Evolutionary conservation across 495 filamentous ascomycete genomes (phyloP), one percentile per base, ranked within the genome.

Genomic region (Neurospora sp.): DNA sequence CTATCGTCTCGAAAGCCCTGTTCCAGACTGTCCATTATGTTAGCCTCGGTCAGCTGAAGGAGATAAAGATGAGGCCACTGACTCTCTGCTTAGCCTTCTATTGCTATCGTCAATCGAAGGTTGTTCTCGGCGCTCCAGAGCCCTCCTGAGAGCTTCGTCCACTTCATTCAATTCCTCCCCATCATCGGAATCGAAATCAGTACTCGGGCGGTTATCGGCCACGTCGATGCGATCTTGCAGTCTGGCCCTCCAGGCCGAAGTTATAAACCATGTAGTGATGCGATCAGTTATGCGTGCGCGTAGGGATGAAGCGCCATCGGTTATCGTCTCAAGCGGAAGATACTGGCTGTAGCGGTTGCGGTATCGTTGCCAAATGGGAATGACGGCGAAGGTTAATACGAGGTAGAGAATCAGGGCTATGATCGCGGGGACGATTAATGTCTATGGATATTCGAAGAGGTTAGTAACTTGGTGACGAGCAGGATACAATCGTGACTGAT

Each of bases 391-490:
- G 71, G 89, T 90, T 69, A 90, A 80, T 66, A 92, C 74, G 78
- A 95, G 82, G 82, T 93, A 97, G 77, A 97, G 84, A 69, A 88
- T 79, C 70, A 94, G 85, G 46, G 93, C 92, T 80, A 96, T 91
- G 74, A 92, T 73, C 71, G 92, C 92, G 4, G 94, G 94, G 70
- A 94, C 84, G 75, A 94, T 80, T 69, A 97, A 81, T 4, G 91
- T 93, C 93, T 97, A 74, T 0, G 46, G 5, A 40, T 35, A n/a
- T 40, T 69, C 16, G 35, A 44, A 70, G 8, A 23, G 44, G 54
- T 66, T 37, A 66, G 54, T 9, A 16, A 70, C 69, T 31, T 16
- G 12, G 23, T 16, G 14, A 69, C 69, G 7, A 66, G 37, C 11
- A 35, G 16, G 6, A 5, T 18, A 20, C 23, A 12, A 12, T 37